Conservation (phyloP, 192 early-diverging fungal genomes). For the Pilobolus umbonatus region DNA sequence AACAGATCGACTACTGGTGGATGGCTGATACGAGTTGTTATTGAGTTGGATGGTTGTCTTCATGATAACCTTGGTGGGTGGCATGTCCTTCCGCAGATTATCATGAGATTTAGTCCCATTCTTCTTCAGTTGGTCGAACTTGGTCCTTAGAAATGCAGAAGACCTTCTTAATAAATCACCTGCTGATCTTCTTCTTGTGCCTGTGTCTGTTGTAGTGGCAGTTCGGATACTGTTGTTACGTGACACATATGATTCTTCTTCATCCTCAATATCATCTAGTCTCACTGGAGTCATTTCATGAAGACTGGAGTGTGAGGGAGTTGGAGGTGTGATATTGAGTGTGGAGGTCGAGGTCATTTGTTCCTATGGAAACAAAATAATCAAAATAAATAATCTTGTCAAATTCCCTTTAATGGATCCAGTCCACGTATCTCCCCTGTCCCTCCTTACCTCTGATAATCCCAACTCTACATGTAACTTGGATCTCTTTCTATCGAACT, state of each 20-base stretch:
- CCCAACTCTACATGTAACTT: conserved; percentile 17
- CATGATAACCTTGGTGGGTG: conserved; percentile 2
- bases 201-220: background rate
- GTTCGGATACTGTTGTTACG: background rate
- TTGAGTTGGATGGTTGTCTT: conserved; percentile 1
- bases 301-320: too few species aligned
- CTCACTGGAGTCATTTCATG: background rate
- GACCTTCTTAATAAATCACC: conserved; percentile 19
- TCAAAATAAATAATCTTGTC: conserved; percentile 11
- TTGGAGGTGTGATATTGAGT: too few species aligned
- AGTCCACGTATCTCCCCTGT: background rate
- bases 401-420: conserved; percentile 8
- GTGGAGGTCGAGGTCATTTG: too few species aligned
- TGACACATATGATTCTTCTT: background rate
- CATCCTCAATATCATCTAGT: conserved; percentile 4
- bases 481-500: conserved; percentile 26
- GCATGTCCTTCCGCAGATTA: background rate
- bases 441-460: conserved; percentile 5
- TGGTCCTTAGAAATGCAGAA: conserved; percentile 19
- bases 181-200: conserved; percentile 10
- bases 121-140: conserved; percentile 10
- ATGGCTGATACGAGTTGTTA: conserved; percentile 9
- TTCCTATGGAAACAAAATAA: too few species aligned
- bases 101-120: background rate
- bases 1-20: conserved; percentile 15